Base-by-base conservation (phyloP, 441 rosid species). In the Euphorbia corollata region DNA sequence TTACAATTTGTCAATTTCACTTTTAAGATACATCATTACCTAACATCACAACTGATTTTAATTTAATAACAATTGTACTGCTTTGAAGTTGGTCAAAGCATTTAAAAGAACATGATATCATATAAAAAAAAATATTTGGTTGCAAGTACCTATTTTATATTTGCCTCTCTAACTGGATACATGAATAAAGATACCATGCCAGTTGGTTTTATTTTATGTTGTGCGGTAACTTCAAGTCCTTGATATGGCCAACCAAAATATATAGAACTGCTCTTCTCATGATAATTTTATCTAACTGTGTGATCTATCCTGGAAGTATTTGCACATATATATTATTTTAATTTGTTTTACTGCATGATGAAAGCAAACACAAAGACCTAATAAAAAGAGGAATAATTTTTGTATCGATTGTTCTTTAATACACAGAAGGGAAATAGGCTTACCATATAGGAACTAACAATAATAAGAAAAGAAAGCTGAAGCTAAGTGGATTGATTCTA, bases 131-230 rank as follows among this genome's bases (percentile, higher is more conserved):
- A 53, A 27, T 27, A 4, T 27, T 27, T 27, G 20, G 61, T 53
- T 34, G 20, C 27, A 20, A 12, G n/a, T 23, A 54, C 59, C 53
- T 51, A 23, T 38, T 65, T 11, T 19, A 53, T 32, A 16, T 39
- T 53, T 11, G 13, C 8, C 60, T 53, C 60, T 18, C 24, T 53
- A 38, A 65, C 13, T 23, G 39, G 69, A 41, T 13, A 55, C 38
- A 66, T 38, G 16, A 45, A 36, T 50, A 64, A 65, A 55, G 36
- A 53, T 23, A 32, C 23, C 38, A 19, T 66, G 2, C n/a, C 24
- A 16, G 34, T 20, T 18, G 34, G 16, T 22, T 23, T 15, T 41
- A 8, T 41, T 22, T 15, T 41, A 8, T 41, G 15, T 8, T 1
- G 13, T 5, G 47, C 15, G 12, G 12, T 41, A 8, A 41, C 15